These are phyloP conservation scores for Pisolithus microcarpus DNA, from an alignment of 768 basidiomycete genomes.

Conservation along the genomic window DNA sequence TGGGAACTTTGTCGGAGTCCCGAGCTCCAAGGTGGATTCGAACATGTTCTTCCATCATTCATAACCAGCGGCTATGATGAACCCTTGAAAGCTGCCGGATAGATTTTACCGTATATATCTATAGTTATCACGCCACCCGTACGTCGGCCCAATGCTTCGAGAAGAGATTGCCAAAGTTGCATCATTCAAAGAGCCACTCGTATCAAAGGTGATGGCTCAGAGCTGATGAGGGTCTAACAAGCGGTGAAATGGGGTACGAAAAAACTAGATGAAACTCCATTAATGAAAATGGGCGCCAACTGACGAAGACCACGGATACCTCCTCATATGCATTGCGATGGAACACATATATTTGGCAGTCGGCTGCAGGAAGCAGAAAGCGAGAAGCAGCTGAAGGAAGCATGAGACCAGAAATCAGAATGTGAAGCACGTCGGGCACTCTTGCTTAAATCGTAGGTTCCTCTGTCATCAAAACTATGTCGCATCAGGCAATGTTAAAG, in stretches of 20 bases:
- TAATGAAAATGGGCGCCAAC: neutral
- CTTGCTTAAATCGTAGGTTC: no score
- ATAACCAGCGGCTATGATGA: no score
- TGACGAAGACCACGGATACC: neutral
- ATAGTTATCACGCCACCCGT: neutral
- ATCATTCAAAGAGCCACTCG: neutral
- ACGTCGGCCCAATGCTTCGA: neutral
- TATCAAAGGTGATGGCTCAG: neutral
- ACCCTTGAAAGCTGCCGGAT: no score
- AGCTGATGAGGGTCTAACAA: neutral
- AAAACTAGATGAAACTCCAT: neutral
- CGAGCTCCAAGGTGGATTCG: neutral
- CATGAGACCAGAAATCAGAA: neutral
- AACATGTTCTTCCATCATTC: no score
- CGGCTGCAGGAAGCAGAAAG: neutral
- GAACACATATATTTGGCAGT: neutral
- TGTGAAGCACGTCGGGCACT: no score
- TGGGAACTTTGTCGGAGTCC: neutral
- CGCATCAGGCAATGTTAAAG: no score
- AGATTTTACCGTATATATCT: neutral
- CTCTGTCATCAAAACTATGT: no score
- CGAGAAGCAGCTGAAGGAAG: neutral
- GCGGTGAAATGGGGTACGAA: neutral
- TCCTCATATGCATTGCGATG: neutral
- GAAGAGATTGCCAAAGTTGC: neutral